Base-by-base conservation (phyloP, 192 early-diverging fungal genomes). In the Lobulomyces angularis region DNA sequence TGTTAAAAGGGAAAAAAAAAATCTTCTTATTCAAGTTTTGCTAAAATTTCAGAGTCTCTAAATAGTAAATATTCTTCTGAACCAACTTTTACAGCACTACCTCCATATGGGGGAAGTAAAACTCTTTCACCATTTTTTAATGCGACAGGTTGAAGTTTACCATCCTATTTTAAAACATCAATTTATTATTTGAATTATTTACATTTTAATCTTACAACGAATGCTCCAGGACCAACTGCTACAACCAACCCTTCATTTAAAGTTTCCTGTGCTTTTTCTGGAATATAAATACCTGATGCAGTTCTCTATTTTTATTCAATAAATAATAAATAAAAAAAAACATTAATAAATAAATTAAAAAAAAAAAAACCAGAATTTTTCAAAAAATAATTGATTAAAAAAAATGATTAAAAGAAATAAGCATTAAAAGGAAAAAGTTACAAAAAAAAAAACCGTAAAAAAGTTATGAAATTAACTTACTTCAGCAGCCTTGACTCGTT, bases 221-320 rank as follows among this genome's bases (percentile, higher is more conserved):
- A 50, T 33, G 76, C 66, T 43, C 96, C 96, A 48, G 88, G 88
- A 30, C 96, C 96, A 22, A 86, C 82, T 21, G 90, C 82, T 48
- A 99, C 65, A 35, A 99, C 91, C 45, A 88, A 46, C 33, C 83
- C 96, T 68, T 99, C 94, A 71, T 99, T 95, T 29, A 92, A 64
- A 37, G 82, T 68, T 69, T 97, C 93, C 52, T 92, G 84, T n/a
- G 92, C 84, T 74, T 94, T 95, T 64, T 99, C 91, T 29, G 96
- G 96, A 31, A 99, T 89, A 65, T 81, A 86, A 47, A 99, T 76
- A 55, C 96, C 96, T 3, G 82, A 68, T 25, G 89, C 84, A 22
- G 96, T 99, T 71, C 90, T 79, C 88, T 95, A 59, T 11, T 1
- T 4, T 8, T 6, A 8, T 19, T 22, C 14, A 5, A 1, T 21